phyloP scores from a whole-genome alignment of 441 rosid species.

The Arabidopsis lyrata region DNA sequence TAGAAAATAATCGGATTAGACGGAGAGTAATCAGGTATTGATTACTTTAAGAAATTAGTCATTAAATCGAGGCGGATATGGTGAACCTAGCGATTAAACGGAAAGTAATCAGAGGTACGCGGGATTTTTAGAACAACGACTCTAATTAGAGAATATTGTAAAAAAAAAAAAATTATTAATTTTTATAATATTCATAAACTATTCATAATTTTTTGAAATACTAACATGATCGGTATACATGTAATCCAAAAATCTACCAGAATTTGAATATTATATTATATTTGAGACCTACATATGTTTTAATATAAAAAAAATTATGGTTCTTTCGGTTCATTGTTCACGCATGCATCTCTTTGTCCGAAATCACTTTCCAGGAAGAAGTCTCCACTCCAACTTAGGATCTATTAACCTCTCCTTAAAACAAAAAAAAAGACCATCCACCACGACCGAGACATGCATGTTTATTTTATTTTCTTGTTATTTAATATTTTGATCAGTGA shows the following conservation, averaged over 20 bases:
- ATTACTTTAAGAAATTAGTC: no score
- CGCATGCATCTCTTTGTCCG: slow-evolving; percentile 41
- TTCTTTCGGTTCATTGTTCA: slow-evolving; percentile 17
- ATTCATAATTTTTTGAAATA: neutral
- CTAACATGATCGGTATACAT: neutral
- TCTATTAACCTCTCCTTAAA: slow-evolving; percentile 18
- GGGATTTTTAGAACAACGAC: no score
- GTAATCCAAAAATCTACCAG: neutral
- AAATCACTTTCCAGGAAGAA: slow-evolving; percentile 35
- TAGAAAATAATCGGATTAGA: no score
- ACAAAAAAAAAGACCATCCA: neutral
- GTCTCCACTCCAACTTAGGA: slow-evolving; percentile 24
- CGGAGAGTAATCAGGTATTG: no score
- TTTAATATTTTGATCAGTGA: slow-evolving; percentile 3
- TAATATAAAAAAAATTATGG: neutral
- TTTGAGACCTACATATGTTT: neutral
- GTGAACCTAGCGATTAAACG: no score
- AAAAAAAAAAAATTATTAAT: no score
- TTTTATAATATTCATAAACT: slow-evolving; percentile 1
- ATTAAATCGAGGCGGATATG: no score
- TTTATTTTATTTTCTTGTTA: neutral
- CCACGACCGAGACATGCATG: slow-evolving; percentile 19
- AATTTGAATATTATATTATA: slow-evolving; percentile 2
- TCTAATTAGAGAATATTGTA: neutral
- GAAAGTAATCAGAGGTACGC: no score